A percentile compares a stretch with the other conserved stretches of the same genome.
These are phyloP conservation scores for Aspergillus texensis DNA, from an alignment of 2,329 filamentous ascomycete genomes.

Conservation along the genomic window DNA sequence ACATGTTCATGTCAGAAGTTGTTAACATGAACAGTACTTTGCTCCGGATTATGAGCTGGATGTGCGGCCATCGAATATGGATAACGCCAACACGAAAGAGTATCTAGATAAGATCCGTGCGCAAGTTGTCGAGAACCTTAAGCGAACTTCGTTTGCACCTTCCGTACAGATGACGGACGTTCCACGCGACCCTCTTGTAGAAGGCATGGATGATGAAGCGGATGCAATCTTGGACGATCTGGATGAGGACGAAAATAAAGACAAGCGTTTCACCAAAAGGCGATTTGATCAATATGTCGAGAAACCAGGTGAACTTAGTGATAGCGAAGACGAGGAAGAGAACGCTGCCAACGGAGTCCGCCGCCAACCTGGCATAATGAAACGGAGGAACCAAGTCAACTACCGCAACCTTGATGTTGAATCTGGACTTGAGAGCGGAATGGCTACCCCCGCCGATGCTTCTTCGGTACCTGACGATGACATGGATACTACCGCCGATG, in stretches of 20 bases:
- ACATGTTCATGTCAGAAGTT: neutral
- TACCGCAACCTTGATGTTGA: slow-evolving; percentile 62
- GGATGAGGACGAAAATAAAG: slow-evolving; percentile 85
- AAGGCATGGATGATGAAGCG: slow-evolving; percentile 64
- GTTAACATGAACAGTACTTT: slow-evolving; percentile 56
- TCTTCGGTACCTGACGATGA: slow-evolving; percentile 50
- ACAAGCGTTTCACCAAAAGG: slow-evolving; percentile 78
- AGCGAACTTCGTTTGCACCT: slow-evolving; percentile 63
- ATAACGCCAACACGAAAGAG: slow-evolving; percentile 69
- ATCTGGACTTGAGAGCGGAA: slow-evolving; percentile 56
- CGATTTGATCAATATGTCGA: slow-evolving; percentile 78
- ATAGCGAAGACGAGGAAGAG: slow-evolving; percentile 88
- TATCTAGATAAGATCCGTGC: slow-evolving; percentile 69
- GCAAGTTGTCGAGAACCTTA: slow-evolving; percentile 68
- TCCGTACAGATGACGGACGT: slow-evolving; percentile 68
- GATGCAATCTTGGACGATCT: slow-evolving; percentile 68
- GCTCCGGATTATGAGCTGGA: slow-evolving; percentile 71
- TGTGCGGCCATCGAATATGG: slow-evolving; percentile 71
- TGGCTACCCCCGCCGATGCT: slow-evolving; percentile 48
- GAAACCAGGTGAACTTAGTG: slow-evolving; percentile 78
- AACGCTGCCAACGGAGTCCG: slow-evolving; percentile 69
- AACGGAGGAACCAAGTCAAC: slow-evolving; percentile 63
- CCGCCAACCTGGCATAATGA: slow-evolving; percentile 51
- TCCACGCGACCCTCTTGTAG: slow-evolving; percentile 57
- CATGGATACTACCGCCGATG: slow-evolving; percentile 38